Conservation (phyloP, 2,329 filamentous ascomycete genomes). For the Tolypocladium tropicale region DNA sequence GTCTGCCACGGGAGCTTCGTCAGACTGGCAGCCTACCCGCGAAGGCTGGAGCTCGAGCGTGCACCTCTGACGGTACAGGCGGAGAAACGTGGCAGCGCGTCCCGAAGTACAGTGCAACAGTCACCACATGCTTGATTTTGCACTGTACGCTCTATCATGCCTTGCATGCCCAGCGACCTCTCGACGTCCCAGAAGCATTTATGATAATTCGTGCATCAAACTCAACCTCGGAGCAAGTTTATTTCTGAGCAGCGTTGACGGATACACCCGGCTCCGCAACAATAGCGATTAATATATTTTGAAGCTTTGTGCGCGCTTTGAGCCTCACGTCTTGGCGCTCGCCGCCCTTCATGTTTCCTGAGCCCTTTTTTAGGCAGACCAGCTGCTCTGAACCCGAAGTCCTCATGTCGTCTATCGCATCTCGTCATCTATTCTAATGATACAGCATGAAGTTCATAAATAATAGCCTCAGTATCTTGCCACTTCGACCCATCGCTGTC, state of each 20-base stretch:
- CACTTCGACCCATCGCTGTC: conserved; percentile 28
- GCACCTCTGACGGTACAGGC: conserved; percentile 3
- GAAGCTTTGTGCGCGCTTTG: neutral
- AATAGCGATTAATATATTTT: neutral
- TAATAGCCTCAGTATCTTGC: conserved; percentile 13
- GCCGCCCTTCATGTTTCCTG: neutral
- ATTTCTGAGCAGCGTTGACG: neutral
- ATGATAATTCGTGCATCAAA: too few relatives aligned
- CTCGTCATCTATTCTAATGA: neutral
- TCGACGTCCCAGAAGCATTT: too few relatives aligned
- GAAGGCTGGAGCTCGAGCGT: conserved; percentile 18
- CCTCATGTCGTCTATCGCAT: neutral
- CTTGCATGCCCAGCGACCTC: too few relatives aligned
- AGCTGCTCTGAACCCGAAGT: conserved; percentile 3
- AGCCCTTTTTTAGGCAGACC: conserved; percentile 1
- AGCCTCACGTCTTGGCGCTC: neutral
- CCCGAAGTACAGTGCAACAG: neutral
- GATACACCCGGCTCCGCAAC: neutral
- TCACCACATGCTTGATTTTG: neutral
- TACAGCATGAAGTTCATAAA: neutral
- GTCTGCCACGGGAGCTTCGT: conserved; percentile 23
- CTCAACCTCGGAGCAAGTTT: too few relatives aligned
- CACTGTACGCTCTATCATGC: neutral
- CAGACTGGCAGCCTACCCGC: conserved; percentile 27
- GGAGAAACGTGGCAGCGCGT: conserved; percentile 19